phyloP scores from a whole-genome alignment of 345 rosid genomes.

The Cardamine occulta region DNA sequence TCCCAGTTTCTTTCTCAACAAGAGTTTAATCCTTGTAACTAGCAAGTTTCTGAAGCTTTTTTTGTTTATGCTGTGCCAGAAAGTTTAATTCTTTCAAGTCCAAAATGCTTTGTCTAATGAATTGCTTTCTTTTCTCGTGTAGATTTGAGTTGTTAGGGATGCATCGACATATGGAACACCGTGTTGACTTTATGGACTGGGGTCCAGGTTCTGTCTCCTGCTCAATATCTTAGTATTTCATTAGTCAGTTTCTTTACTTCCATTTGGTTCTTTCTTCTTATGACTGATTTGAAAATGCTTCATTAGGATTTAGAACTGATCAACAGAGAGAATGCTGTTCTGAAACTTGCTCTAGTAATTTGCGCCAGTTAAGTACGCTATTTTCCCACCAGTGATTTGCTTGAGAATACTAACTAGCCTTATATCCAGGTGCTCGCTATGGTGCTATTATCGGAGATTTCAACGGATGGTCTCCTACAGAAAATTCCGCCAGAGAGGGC shows the following conservation, averaged over 20 bases:
- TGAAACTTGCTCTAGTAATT: not conserved
- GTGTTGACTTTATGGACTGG: constrained; percentile 94
- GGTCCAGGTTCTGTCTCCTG: constrained; percentile 77
- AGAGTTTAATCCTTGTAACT: not conserved
- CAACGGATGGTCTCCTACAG: constrained; percentile 93
- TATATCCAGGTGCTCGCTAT: constrained; percentile 82
- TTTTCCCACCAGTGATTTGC: not conserved
- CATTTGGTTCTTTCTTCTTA: not conserved
- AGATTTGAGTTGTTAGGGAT: constrained; percentile 80
- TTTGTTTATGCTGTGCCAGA: not conserved
- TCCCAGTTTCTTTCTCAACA: not conserved
- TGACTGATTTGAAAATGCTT: not conserved
- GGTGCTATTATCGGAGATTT: constrained; percentile 88
- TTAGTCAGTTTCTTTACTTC: constrained; percentile 24
- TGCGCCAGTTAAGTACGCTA: not conserved
- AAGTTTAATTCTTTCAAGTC: not conserved
- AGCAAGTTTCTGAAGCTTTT: not conserved
- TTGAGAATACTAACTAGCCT: constrained; percentile 14
- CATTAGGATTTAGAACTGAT: not conserved
- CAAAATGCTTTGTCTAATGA: constrained; percentile 10
- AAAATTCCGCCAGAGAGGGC: constrained; percentile 86
- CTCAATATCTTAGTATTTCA: constrained; percentile 11
- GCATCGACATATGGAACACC: constrained; percentile 89
- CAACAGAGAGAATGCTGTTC: not conserved
- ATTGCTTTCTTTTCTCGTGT: constrained; percentile 26